Conservation (phyloP, 495 filamentous ascomycete species). For the Podospora pseudoanserina region DNA sequence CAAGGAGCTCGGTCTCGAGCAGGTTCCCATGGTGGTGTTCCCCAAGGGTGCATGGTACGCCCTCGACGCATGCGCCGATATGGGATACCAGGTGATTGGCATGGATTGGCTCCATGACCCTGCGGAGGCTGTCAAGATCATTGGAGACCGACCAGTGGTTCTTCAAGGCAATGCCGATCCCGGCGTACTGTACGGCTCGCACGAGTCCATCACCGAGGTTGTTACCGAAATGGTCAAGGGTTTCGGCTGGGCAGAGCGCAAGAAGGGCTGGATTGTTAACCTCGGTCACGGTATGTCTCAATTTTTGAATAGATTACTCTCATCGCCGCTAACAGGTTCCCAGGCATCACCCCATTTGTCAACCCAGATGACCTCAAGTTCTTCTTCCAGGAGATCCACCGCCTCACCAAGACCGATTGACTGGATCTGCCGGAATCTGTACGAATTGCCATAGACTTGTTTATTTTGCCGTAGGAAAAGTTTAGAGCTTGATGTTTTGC, state of each 20-base stretch:
- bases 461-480: background rate
- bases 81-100: slow-evolving; percentile 89
- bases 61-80: slow-evolving; percentile 77
- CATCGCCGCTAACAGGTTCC: slow-evolving; percentile 12
- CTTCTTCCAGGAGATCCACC: slow-evolving; percentile 90
- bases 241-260: slow-evolving; percentile 57
- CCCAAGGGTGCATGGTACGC: slow-evolving; percentile 99
- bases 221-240: slow-evolving; percentile 82
- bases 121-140: slow-evolving; percentile 72
- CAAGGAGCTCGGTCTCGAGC: slow-evolving; percentile 65
- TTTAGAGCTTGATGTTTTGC: slow-evolving; percentile 16
- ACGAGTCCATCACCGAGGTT: slow-evolving; percentile 68
- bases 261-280: slow-evolving; percentile 71
- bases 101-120: slow-evolving; percentile 95
- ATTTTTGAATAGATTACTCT: background rate
- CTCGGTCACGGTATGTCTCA: slow-evolving; percentile 78
- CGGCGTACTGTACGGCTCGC: slow-evolving; percentile 83
- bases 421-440: slow-evolving; percentile 6
- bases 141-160: slow-evolving; percentile 65
- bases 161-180: slow-evolving; percentile 96
- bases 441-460: slow-evolving; percentile 7
- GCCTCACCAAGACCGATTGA: slow-evolving; percentile 42
- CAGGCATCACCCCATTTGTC: slow-evolving; percentile 88
- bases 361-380: slow-evolving; percentile 88
- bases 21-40: slow-evolving; percentile 97